These are phyloP conservation scores for Suillus placidus DNA, from an alignment of 768 basidiomycete species.

Conservation along the genomic window DNA sequence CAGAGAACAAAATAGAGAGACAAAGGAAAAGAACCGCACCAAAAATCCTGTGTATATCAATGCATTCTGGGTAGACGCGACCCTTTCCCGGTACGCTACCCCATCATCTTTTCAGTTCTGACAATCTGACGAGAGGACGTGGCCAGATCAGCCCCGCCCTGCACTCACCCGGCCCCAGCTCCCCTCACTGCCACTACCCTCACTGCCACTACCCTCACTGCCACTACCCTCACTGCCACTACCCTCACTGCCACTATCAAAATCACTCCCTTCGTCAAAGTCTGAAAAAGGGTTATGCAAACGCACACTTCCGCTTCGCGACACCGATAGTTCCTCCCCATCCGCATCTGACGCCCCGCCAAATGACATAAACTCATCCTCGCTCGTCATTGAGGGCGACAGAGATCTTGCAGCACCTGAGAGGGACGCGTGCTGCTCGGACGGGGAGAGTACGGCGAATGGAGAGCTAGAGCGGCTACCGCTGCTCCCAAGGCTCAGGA, in stretches of 20 bases:
- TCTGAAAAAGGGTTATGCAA: not conserved
- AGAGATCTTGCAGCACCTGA: not conserved
- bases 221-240: not conserved
- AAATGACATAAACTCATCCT: constrained; percentile 7
- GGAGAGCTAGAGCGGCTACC: constrained; percentile 1
- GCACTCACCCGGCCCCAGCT: constrained; percentile 4
- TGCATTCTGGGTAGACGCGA: not conserved
- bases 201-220: not conserved
- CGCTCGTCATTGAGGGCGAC: not conserved
- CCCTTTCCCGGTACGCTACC: not conserved
- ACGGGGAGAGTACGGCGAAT: not conserved
- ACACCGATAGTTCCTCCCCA: not conserved
- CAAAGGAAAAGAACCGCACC: not conserved
- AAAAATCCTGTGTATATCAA: not conserved
- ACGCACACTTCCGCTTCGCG: not conserved
- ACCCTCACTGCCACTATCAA: not conserved
- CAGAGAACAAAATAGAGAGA: not conserved
- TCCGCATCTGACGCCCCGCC: not conserved
- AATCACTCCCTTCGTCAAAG: constrained; percentile 4
- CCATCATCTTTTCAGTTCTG: not conserved
- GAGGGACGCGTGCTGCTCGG: not conserved
- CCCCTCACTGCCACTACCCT: constrained; percentile 1
- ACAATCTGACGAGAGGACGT: not conserved
- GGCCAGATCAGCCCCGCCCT: not conserved
- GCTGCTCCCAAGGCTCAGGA: constrained; percentile 5